A percentile compares a stretch with the other conserved stretches of the same genome.
phyloP scores from a whole-genome alignment of 2,329 filamentous ascomycete species.

The Diplodia seriata region DNA sequence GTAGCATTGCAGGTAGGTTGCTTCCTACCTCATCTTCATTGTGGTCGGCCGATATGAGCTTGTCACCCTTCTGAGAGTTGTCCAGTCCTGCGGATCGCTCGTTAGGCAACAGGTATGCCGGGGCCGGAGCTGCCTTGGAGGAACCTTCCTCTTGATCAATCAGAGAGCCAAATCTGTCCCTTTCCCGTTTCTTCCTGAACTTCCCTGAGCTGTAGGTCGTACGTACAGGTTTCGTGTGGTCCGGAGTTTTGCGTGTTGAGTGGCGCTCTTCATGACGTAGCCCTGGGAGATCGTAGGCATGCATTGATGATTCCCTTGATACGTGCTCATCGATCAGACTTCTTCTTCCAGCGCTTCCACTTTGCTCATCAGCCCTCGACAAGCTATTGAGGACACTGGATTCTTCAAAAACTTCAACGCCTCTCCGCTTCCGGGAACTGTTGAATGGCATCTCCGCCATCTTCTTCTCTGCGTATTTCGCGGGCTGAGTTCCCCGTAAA shows the following conservation, averaged over 20 bases:
- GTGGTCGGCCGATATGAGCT: neutral
- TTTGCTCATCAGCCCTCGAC: neutral
- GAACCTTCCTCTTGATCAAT: neutral
- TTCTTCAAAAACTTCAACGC: too few species aligned
- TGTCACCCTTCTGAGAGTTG: neutral
- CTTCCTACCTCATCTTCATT: neutral
- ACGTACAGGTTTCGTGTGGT: neutral
- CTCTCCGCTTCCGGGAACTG: too few species aligned
- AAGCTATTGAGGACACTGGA: too few species aligned
- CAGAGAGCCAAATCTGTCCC: neutral
- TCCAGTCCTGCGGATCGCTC: neutral
- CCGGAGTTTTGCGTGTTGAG: neutral
- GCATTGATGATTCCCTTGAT: neutral
- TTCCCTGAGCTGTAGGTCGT: conserved; percentile 1
- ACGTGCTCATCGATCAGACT: neutral
- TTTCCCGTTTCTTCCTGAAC: neutral
- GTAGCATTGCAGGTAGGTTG: too few species aligned
- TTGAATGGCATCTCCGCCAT: too few species aligned
- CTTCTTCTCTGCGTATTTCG: too few species aligned
- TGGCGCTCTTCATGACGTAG: neutral
- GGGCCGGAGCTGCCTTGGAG: neutral
- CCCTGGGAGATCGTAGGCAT: neutral
- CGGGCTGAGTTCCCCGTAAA: too few species aligned
- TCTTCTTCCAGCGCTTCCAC: neutral
- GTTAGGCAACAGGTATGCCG: neutral